Percentiles rank a stretch among this genome's conserved stretches.
These are phyloP conservation scores for Scytalidium lignicola DNA, from an alignment of 2,329 filamentous ascomycete genomes.

Conservation along the genomic window DNA sequence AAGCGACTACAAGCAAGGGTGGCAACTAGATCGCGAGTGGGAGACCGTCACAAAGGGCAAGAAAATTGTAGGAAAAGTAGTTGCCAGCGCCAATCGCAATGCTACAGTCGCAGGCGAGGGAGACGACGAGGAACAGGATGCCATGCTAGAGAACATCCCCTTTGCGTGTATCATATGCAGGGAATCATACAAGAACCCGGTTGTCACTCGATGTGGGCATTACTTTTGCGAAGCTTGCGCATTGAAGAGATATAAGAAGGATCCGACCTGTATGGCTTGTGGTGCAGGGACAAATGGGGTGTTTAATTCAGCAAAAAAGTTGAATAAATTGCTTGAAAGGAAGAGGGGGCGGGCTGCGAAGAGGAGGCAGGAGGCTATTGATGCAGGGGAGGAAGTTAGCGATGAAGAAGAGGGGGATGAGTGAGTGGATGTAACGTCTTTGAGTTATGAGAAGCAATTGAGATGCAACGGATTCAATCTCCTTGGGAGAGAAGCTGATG, in stretches of 20 bases:
- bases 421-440: too few species aligned
- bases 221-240: constrained; percentile 95
- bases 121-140: constrained; percentile 38
- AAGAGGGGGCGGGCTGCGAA: constrained; percentile 55
- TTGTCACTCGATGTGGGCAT: constrained; percentile 87
- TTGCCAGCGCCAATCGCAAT: constrained; percentile 27
- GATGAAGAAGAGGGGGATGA: constrained; percentile 38
- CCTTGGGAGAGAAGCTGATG: too few species aligned
- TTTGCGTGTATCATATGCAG: constrained; percentile 30
- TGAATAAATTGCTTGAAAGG: constrained; percentile 69
- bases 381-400: constrained; percentile 45
- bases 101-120: constrained; percentile 30
- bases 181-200: constrained; percentile 50
- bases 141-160: constrained; percentile 26
- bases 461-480: too few species aligned
- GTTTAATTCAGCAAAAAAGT: constrained; percentile 80
- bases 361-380: constrained; percentile 46
- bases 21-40: constrained; percentile 95
- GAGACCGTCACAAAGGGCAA: constrained; percentile 74
- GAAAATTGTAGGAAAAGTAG: constrained; percentile 53
- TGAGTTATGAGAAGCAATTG: too few species aligned
- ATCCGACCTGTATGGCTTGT: constrained; percentile 82
- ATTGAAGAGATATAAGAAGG: constrained; percentile 77
- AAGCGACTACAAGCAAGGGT: constrained; percentile 82
- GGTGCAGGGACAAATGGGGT: constrained; percentile 80